A percentile compares a stretch with the other conserved stretches of the same genome.
Evolutionary conservation across 1,139 yeast species (phyloP).

Genomic region (Sugiyamaella grinbergsii): DNA sequence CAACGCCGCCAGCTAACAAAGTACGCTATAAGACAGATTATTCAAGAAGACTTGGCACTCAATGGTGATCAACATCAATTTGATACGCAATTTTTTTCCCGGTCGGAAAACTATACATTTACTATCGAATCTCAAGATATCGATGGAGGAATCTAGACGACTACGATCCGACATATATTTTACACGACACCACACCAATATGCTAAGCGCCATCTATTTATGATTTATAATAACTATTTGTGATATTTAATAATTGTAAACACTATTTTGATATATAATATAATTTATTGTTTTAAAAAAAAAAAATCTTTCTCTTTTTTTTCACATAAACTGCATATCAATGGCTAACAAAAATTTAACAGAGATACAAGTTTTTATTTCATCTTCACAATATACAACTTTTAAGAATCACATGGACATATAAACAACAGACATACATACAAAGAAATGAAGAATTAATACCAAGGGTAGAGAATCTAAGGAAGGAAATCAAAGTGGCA

Average conservation of each 20-base stretch:
- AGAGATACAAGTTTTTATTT: conserved; percentile 2
- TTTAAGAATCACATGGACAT: not conserved
- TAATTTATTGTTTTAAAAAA: not conserved
- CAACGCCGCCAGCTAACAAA: conserved; percentile 23
- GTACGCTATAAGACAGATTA: conserved; percentile 23
- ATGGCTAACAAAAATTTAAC: too few species aligned
- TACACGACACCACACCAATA: not conserved
- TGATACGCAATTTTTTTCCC: conserved; percentile 23
- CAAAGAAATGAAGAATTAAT: conserved; percentile 4
- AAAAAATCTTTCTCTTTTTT: not conserved
- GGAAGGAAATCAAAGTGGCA: conserved; percentile 7
- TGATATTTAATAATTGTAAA: not conserved
- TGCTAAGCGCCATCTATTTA: conserved; percentile 8
- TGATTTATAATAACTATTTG: not conserved
- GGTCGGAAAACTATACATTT: conserved; percentile 23
- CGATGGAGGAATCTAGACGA: conserved; percentile 15
- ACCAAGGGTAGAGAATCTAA: conserved; percentile 2
- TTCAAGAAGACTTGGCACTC: conserved; percentile 25
- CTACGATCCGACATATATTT: conserved; percentile 4
- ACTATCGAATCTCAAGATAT: conserved; percentile 18
- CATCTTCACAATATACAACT: conserved; percentile 13
- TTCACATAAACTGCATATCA: not conserved
- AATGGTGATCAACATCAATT: conserved; percentile 24
- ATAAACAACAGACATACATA: conserved; percentile 10
- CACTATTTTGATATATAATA: not conserved